Evolutionary conservation across 2,329 filamentous ascomycete genomes (phyloP).

Genomic region (Zymoseptoria crescenta): DNA sequence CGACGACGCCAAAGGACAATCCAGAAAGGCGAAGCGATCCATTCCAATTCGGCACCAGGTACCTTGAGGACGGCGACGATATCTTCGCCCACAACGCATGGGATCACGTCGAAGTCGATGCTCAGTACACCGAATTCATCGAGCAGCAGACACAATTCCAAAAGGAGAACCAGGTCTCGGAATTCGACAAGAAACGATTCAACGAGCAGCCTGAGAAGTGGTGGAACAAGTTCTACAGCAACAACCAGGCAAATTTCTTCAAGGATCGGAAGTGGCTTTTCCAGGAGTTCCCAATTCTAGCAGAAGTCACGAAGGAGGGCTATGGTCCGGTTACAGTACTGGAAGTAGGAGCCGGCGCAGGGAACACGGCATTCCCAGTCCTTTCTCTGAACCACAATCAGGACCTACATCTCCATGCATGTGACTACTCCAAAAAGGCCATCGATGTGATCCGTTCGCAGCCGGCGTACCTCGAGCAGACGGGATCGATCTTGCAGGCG

Average conservation of each 20-base stretch:
- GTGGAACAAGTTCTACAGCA: constrained; percentile 98
- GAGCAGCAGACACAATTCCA: constrained; percentile 79
- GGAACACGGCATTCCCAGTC: constrained; percentile 93
- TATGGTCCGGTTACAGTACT: constrained; percentile 65
- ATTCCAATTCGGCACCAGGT: constrained; percentile 90
- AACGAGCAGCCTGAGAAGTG: constrained; percentile 86
- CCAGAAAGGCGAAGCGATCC: constrained; percentile 85
- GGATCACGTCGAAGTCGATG: constrained; percentile 95
- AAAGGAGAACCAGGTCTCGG: constrained; percentile 75
- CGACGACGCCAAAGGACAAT: constrained; percentile 59
- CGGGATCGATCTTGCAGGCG: constrained; percentile 59
- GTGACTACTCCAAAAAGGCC: constrained; percentile 91
- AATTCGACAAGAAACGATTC: constrained; percentile 88
- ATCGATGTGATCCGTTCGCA: constrained; percentile 84
- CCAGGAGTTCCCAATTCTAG: constrained; percentile 90
- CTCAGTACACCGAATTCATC: constrained; percentile 77
- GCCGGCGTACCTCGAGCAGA: constrained; percentile 59
- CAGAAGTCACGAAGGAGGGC: constrained; percentile 61
- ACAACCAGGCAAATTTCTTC: constrained; percentile 96
- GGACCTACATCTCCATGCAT: constrained; percentile 77
- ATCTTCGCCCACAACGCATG: constrained; percentile 98
- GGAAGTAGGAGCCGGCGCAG: constrained; percentile 90
- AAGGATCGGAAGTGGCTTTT: constrained; percentile 96
- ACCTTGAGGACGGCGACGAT: constrained; percentile 73
- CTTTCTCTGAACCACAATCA: constrained; percentile 76